Base-by-base conservation (phyloP, 108 stramenopile genomes). In the Cyclotella distinguenda region DNA sequence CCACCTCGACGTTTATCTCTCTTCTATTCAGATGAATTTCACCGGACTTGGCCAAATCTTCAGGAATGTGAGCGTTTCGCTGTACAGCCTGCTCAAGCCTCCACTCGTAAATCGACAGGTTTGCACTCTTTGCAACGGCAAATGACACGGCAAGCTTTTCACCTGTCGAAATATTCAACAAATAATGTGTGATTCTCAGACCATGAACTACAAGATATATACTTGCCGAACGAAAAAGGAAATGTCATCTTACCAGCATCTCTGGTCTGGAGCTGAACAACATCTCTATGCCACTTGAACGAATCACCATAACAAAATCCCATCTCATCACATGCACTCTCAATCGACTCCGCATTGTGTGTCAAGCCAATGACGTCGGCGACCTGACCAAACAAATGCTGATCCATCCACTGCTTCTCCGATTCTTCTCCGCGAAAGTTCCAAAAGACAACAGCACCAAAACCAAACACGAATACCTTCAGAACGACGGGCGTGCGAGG, bases 371-470 rank as follows among this genome's bases (percentile, higher is more conserved):
- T 26, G n/a, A 60, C 59, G 10, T 75, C 79, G 23, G 58, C n/a
- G n/a, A n/a, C 25, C 16, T 66, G 70, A 12, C 18, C 13, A 42
- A 67, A 72, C 33, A 81, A 28, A 62, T 75, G 68, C 22, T 72
- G 55, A 6, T 73, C 51, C 58, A 81, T 71, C 74, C 74, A 81
- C 35, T 46, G 9, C 44, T 44, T 52, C 28, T 81, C 79, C 11
- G 55, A 22, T 5, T 50, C 58, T 28, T 61, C 79, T 19, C 60
- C 68, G 0, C 32, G 46, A 40, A 81, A 76, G 28, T 81, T 81
- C 79, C 79, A 81, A 43, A 81, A 81, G 12, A 81, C 74, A 0
- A 68, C 74, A 22, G 79, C 79, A 21, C 79, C 79, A 21, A 75
- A 81, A 18, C 64, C 54, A 45, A 81, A 81, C 21, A 81, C 59